Conservation (phyloP, 306 rosid species). For the Citrullus amarus region DNA sequence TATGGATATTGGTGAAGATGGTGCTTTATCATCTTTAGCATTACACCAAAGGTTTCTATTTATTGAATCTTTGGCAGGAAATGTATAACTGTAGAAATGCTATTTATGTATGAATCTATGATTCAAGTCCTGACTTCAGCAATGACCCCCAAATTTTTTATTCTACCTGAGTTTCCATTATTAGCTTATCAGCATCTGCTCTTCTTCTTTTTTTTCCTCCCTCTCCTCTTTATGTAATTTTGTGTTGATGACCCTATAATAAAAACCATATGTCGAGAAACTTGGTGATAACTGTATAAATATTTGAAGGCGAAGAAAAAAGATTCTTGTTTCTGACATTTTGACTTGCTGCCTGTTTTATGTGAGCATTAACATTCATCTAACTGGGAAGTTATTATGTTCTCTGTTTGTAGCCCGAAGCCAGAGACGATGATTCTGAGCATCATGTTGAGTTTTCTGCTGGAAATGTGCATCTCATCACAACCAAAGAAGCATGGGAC, state of each 20-base stretch:
- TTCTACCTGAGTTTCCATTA: neutral
- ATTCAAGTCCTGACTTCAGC: neutral
- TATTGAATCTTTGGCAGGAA: neutral
- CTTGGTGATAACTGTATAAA: neutral
- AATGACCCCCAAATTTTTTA: neutral
- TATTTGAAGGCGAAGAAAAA: neutral
- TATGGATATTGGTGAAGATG: neutral
- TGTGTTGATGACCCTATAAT: neutral
- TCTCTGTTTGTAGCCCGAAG: slow-evolving; percentile 26
- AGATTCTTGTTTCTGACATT: neutral
- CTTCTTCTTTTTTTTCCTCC: neutral
- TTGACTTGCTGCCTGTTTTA: neutral
- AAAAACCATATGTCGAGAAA: neutral
- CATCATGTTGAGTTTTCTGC: slow-evolving; percentile 45
- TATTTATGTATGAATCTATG: neutral
- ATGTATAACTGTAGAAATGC: neutral
- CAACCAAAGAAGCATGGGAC: slow-evolving; percentile 73
- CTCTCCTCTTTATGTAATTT: neutral
- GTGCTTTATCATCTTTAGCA: neutral
- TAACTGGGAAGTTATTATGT: slow-evolving; percentile 17
- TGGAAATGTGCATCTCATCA: slow-evolving; percentile 66
- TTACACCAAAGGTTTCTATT: neutral
- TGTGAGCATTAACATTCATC: neutral
- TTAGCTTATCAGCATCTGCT: neutral
- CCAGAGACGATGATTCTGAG: slow-evolving; percentile 40